Evolutionary conservation across 2,329 filamentous ascomycete genomes (phyloP).

Genomic region (Aureobasidium lini): DNA sequence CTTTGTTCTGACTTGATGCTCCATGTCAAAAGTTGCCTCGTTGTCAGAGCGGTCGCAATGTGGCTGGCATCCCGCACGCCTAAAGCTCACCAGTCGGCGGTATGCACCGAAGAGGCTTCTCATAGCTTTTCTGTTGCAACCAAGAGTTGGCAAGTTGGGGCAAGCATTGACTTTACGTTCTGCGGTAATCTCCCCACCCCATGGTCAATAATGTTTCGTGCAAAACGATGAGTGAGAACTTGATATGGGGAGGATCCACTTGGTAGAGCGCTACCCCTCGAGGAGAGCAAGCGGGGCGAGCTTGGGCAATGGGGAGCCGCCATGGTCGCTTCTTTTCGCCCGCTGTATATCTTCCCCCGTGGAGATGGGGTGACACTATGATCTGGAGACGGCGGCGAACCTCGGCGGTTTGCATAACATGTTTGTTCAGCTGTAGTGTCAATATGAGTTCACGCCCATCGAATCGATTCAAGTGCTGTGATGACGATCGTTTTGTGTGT

Average conservation of each 20-base stretch:
- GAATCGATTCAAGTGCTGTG: background rate
- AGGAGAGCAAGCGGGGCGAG: background rate
- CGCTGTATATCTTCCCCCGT: background rate
- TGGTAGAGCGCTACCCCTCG: constrained; percentile 9
- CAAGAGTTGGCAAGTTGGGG: background rate
- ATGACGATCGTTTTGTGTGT: background rate
- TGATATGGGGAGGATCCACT: background rate
- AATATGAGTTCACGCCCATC: background rate
- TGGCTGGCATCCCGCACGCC: background rate
- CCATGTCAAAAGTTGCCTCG: background rate
- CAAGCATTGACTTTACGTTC: background rate
- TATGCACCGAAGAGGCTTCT: background rate
- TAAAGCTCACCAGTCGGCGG: background rate
- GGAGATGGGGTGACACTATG: background rate
- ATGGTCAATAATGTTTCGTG: constrained; percentile 1
- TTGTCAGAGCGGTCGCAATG: background rate
- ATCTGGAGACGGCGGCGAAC: background rate
- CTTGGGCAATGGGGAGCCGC: background rate
- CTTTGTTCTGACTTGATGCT: background rate
- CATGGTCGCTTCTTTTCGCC: constrained; percentile 5
- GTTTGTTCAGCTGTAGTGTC: background rate
- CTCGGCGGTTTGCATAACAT: background rate
- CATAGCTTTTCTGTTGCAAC: background rate
- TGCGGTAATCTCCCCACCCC: constrained; percentile 1
- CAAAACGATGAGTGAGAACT: constrained; percentile 1